Evolutionary conservation across 768 basidiomycete species (phyloP).

Genomic region (Thelephora ganbajun): DNA sequence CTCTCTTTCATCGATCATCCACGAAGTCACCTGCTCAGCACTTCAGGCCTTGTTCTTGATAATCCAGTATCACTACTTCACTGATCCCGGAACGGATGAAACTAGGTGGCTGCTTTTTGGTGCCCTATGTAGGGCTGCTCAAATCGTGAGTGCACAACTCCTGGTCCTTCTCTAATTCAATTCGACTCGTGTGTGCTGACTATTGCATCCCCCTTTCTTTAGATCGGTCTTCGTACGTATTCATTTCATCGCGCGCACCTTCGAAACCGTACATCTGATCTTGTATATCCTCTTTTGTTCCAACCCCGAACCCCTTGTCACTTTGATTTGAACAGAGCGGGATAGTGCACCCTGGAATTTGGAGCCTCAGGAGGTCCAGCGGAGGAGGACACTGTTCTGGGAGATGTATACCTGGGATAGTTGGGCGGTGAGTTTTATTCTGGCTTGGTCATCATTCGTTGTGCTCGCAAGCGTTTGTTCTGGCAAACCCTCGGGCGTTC

Average conservation of each 20-base stretch:
- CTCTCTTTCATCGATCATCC: constrained; percentile 28
- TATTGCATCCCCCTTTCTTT: neutral
- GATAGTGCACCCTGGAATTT: constrained; percentile 37
- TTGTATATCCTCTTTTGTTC: neutral
- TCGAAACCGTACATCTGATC: neutral
- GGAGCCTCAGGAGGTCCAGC: constrained; percentile 28
- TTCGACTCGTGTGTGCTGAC: constrained; percentile 1
- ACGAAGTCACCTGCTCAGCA: constrained; percentile 31
- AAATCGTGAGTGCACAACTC: constrained; percentile 22
- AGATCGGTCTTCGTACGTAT: constrained; percentile 41
- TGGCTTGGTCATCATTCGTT: neutral
- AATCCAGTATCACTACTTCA: constrained; percentile 26
- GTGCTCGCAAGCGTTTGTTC: no score
- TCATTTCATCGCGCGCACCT: neutral
- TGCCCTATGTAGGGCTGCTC: constrained; percentile 26
- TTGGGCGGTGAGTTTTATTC: constrained; percentile 31
- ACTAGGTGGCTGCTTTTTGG: constrained; percentile 36
- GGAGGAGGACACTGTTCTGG: constrained; percentile 36
- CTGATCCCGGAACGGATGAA: constrained; percentile 29
- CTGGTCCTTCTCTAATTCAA: neutral
- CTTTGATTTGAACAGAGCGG: constrained; percentile 31
- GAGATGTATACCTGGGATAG: constrained; percentile 36
- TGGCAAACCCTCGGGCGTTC: no score
- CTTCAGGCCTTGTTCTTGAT: constrained; percentile 35
- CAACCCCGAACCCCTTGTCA: no score